phyloP scores from a whole-genome alignment of 225 moss, liverwort and hornwort genomes.

The Bryum argenteum region DNA sequence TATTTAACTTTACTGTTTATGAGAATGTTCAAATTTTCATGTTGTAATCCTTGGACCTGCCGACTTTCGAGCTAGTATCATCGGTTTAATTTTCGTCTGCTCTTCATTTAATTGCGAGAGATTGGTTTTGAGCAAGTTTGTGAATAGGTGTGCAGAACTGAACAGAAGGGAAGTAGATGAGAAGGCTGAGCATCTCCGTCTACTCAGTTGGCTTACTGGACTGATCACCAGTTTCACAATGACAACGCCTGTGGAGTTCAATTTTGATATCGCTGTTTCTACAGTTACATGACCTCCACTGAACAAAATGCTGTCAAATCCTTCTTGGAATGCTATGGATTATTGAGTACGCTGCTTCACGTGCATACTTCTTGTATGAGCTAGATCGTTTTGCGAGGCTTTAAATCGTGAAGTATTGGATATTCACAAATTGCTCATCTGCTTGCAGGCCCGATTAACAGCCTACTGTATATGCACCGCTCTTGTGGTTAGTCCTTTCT shows the following conservation, averaged over 20 bases:
- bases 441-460: conserved; percentile 53
- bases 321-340: neutral
- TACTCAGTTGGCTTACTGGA: conserved; percentile 65
- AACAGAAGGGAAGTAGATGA: conserved; percentile 68
- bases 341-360: neutral
- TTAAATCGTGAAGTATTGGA: conserved; percentile 14
- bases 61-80: neutral
- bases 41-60: neutral
- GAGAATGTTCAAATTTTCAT: neutral
- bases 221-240: conserved; percentile 66
- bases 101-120: neutral
- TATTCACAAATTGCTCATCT: conserved; percentile 13
- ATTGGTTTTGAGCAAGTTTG: conserved; percentile 19
- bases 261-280: conserved; percentile 39
- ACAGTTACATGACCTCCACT: conserved; percentile 28
- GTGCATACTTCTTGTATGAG: neutral
- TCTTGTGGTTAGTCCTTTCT: conserved; percentile 48
- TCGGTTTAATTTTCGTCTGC: conserved; percentile 9
- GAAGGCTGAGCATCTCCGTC: conserved; percentile 67
- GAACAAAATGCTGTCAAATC: conserved; percentile 1
- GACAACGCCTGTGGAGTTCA: conserved; percentile 60
- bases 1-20: conserved; percentile 4
- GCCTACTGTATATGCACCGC: conserved; percentile 58
- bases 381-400: neutral
- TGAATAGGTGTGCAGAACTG: conserved; percentile 58